phyloP scores from a whole-genome alignment of 2,329 filamentous ascomycete genomes.

The Simplicillium aogashimaense region DNA sequence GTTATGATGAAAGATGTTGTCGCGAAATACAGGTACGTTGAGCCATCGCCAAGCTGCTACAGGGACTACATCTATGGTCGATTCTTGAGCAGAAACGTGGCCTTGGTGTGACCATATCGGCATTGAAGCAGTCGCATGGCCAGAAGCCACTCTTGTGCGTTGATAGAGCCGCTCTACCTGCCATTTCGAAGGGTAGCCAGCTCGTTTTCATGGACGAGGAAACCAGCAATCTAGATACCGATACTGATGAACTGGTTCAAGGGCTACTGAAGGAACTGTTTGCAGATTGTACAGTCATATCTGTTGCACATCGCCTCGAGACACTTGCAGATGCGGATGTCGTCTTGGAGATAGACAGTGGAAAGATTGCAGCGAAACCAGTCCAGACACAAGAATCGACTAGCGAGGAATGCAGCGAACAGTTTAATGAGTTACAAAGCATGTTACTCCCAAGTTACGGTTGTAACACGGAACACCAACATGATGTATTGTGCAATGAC shows the following conservation, averaged over 20 bases:
- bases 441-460: too few relatives aligned
- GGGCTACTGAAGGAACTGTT: conserved; percentile 22
- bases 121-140: neutral
- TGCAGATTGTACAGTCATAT: conserved; percentile 35
- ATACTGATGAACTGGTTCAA: conserved; percentile 24
- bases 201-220: conserved; percentile 25
- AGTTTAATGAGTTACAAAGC: too few relatives aligned
- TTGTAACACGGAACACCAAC: too few relatives aligned
- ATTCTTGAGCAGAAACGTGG: too few relatives aligned
- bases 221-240: conserved; percentile 23
- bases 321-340: conserved; percentile 37
- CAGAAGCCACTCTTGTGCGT: neutral
- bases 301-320: conserved; percentile 27
- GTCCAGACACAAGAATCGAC: too few relatives aligned
- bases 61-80: too few relatives aligned
- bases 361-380: conserved; percentile 6
- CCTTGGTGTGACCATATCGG: too few relatives aligned
- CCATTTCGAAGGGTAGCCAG: neutral
- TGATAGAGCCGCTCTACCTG: neutral
- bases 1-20: conserved; percentile 4
- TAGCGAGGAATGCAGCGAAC: too few relatives aligned
- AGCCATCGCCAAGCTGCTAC: too few relatives aligned
- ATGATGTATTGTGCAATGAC: too few relatives aligned
- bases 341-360: conserved; percentile 8
- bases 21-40: conserved; percentile 3